A percentile compares a stretch with the other conserved stretches of the same genome.
Evolutionary conservation across 108 stramenopile genomes (phyloP).

Genomic region (Cyclotella kingstonii): DNA sequence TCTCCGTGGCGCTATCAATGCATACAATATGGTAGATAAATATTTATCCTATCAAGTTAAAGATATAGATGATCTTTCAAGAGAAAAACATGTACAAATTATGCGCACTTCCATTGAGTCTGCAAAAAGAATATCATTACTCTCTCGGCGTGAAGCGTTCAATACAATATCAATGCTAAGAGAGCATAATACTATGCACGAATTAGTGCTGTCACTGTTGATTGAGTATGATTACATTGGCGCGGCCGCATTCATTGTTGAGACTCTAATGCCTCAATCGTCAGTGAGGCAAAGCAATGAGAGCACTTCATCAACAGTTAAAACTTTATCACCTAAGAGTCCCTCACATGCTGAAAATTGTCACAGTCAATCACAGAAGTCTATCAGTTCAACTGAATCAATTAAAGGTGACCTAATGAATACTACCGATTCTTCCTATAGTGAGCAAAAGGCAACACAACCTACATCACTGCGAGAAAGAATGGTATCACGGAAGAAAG

Average conservation of each 20-base stretch:
- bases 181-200: constrained; percentile 47
- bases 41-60: background rate
- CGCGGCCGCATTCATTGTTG: constrained; percentile 43
- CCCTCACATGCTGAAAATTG: too few species aligned
- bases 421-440: background rate
- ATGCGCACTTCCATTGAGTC: constrained; percentile 33
- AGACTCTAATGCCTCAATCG: constrained; percentile 23
- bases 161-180: constrained; percentile 48
- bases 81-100: constrained; percentile 33
- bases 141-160: constrained; percentile 52
- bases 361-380: background rate
- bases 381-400: background rate
- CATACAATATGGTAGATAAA: constrained; percentile 37
- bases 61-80: background rate
- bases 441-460: background rate
- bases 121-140: constrained; percentile 41
- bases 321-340: too few species aligned
- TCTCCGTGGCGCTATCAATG: constrained; percentile 65
- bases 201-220: constrained; percentile 50
- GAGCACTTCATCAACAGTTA: background rate
- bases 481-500: background rate
- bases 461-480: constrained; percentile 17
- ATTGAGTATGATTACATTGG: constrained; percentile 29
- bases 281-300: background rate
- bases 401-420: background rate